Conservation (phyloP, 1,284 basidiomycete species). For the Cystobasidium slooffiae region DNA sequence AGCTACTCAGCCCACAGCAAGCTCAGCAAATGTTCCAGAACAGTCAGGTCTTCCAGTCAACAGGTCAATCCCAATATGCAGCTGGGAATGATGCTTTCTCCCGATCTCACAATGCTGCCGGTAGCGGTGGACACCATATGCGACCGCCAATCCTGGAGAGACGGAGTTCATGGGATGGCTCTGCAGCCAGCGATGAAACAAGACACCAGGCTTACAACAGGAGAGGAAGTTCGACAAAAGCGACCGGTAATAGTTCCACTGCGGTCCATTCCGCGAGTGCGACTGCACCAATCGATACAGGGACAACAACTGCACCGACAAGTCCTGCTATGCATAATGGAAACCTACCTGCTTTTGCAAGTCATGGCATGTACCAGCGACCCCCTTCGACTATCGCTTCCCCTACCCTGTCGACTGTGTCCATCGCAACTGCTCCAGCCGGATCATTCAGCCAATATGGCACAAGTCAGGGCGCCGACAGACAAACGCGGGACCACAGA, state of each 20-base stretch:
- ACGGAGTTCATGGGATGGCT: slow-evolving; percentile 39
- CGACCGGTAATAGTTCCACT: too few species aligned
- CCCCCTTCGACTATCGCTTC: slow-evolving; percentile 15
- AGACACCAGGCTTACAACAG: not conserved
- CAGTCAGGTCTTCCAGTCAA: not conserved
- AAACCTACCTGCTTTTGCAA: slow-evolving; percentile 20
- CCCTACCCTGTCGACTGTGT: slow-evolving; percentile 13
- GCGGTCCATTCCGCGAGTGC: not conserved
- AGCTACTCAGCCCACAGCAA: slow-evolving; percentile 11
- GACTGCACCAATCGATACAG: not conserved
- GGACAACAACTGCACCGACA: slow-evolving; percentile 34
- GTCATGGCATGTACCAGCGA: not conserved
- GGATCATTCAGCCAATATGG: not conserved
- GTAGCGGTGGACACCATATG: not conserved
- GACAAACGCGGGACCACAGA: not conserved
- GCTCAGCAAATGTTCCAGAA: not conserved
- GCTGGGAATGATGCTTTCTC: not conserved
- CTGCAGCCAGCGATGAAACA: slow-evolving; percentile 16
- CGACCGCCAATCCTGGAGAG: slow-evolving; percentile 18
- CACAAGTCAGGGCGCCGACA: not conserved
- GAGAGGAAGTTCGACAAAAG: slow-evolving; percentile 4
- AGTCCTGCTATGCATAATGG: slow-evolving; percentile 15
- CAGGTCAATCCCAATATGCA: not conserved
- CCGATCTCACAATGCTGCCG: not conserved
- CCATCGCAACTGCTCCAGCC: slow-evolving; percentile 16